Evolutionary conservation across 805 yeast species (phyloP), one percentile per base, ranked within the genome.

Genomic region (Starmerella vaccinii): DNA sequence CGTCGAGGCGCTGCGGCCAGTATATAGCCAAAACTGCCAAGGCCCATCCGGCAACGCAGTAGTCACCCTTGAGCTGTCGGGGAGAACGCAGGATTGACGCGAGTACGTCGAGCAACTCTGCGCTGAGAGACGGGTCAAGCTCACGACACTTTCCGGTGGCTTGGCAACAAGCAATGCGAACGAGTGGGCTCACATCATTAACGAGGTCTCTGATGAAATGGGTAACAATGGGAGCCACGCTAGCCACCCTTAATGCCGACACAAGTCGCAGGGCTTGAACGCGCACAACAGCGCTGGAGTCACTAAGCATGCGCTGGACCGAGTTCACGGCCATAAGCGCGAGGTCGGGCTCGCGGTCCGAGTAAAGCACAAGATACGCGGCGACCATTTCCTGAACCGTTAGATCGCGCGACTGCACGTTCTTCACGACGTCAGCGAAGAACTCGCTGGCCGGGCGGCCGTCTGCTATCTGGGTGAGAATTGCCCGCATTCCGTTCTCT

Each of bases 291-390:
- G 94, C 82, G 53, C 75, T 76, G 13, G 52, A 6, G 59, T 87
- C 95, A 9, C 75, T 71, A 26, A 90, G 67, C 1, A 86, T 74
- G 65, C 84, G 87, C 65, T 92, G 98, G 45, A 92, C 84, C 0
- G 97, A 84, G 65, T 92, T 92, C 57, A 92, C 84, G 0, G 95
- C 80, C 42, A 92, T 71, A 19, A 92, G 73, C 2, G 97, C 92
- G n/a, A 85, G 75, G 63, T 89, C 95, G 9, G 92, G 95, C 58
- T 86, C 89, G 49, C 72, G 65, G 55, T 86, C 94, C 22, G 95
- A 92, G 63, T 78, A 87, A 50, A 84, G 73, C 39, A 81, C 69
- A 45, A 92, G 68, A 58, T 85, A 86, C 1, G 82, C 72, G 66
- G 85, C 78, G 1, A 88, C 95, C 63, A 90, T 72, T 57, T 82